These are phyloP conservation scores for Fulvia fulva DNA, from an alignment of 2,329 filamentous ascomycete genomes.

Conservation along the genomic window DNA sequence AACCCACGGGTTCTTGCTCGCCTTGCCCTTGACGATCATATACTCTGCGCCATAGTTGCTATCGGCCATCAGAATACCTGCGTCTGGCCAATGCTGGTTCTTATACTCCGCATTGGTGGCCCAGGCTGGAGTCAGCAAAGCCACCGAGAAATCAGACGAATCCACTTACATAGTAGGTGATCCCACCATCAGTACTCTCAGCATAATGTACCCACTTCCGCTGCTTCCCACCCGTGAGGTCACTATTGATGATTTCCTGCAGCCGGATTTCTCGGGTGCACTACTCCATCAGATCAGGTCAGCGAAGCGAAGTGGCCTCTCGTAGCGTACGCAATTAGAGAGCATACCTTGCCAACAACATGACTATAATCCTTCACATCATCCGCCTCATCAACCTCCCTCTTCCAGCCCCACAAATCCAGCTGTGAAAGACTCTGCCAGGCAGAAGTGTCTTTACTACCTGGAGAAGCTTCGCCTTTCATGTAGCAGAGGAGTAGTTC, in stretches of 20 bases:
- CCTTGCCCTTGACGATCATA: neutral
- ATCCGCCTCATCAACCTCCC: neutral
- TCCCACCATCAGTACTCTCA: neutral
- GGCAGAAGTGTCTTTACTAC: neutral
- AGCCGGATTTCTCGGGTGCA: neutral
- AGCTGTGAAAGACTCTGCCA: slow-evolving; percentile 1
- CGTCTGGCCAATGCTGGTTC: slow-evolving; percentile 13
- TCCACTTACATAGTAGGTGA: neutral
- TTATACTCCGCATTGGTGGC: slow-evolving; percentile 12
- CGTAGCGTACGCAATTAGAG: neutral
- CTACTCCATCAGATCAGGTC: neutral
- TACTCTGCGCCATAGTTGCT: slow-evolving; percentile 12
- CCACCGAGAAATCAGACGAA: neutral
- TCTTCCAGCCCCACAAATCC: slow-evolving; percentile 3
- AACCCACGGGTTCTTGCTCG: slow-evolving; percentile 6
- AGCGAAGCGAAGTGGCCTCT: neutral
- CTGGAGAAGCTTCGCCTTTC: slow-evolving; percentile 1
- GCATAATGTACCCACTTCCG: neutral
- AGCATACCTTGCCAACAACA: neutral
- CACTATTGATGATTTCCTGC: neutral
- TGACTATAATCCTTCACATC: neutral
- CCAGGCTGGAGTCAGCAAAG: neutral
- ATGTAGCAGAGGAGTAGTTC: slow-evolving; percentile 4
- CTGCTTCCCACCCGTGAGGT: slow-evolving; percentile 3
- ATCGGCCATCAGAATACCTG: slow-evolving; percentile 12